Evolutionary conservation across 1,284 basidiomycete genomes (phyloP).

Genomic region (Ustilago crameri): DNA sequence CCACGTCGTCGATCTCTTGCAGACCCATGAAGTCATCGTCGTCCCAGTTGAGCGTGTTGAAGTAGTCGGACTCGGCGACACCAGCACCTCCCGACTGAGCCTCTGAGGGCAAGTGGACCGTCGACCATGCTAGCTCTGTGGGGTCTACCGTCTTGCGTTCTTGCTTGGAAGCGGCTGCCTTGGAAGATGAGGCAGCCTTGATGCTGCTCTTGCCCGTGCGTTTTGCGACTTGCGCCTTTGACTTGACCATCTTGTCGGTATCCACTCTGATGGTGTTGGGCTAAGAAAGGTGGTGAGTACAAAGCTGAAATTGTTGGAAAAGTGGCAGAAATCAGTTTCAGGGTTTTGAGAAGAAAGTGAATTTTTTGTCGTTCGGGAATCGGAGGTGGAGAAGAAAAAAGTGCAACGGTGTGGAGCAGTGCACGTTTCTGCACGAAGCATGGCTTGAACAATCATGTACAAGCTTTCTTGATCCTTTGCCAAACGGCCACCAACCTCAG

Average conservation of each 20-base stretch:
- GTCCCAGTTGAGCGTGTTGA: conserved; percentile 40
- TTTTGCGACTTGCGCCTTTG: conserved; percentile 8
- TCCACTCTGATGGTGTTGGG: not conserved
- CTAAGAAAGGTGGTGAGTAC: not conserved
- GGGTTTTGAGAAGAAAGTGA: conserved; percentile 12
- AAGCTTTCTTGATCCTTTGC: no score
- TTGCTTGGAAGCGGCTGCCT: conserved; percentile 7
- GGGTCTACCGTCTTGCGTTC: conserved; percentile 33
- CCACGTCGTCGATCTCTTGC: conserved; percentile 62
- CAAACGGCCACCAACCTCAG: not conserved
- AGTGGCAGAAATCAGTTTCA: conserved; percentile 1
- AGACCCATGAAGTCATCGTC: conserved; percentile 66
- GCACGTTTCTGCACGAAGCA: not conserved
- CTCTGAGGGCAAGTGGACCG: conserved; percentile 46
- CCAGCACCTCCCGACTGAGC: conserved; percentile 46
- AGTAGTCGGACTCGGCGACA: conserved; percentile 49
- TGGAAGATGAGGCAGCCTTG: conserved; percentile 16
- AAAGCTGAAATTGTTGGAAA: conserved; percentile 11
- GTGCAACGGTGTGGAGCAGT: conserved; percentile 1
- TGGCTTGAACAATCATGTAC: not conserved
- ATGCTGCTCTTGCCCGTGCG: conserved; percentile 1
- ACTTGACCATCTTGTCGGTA: conserved; percentile 27
- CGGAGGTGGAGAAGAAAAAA: conserved; percentile 33
- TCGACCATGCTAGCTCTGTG: conserved; percentile 46
- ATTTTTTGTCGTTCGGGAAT: conserved; percentile 27